Percentiles rank a stretch among this genome's conserved stretches.
Evolutionary conservation across 2,329 filamentous ascomycete species (phyloP).

Genomic region (Monosporascus sp.): DNA sequence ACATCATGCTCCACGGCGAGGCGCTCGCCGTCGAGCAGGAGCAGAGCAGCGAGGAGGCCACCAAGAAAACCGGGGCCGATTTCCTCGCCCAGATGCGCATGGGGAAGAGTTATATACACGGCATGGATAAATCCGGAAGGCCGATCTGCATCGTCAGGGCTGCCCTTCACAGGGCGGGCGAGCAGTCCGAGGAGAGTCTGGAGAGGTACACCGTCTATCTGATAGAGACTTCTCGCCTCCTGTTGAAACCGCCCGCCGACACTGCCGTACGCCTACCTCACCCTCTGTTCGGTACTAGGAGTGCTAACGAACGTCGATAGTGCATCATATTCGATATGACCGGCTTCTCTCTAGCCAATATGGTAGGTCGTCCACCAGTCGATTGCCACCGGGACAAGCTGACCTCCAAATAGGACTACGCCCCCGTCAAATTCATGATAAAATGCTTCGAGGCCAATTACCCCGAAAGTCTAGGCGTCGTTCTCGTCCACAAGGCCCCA

Average conservation of each 20-base stretch:
- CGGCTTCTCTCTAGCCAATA: conserved; percentile 87
- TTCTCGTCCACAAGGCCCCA: conserved; percentile 91
- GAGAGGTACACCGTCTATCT: conserved; percentile 90
- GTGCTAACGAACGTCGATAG: conserved; percentile 38
- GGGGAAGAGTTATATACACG: conserved; percentile 92
- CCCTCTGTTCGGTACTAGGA: no score
- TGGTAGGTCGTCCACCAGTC: conserved; percentile 49
- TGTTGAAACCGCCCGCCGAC: conserved; percentile 74
- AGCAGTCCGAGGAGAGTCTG: conserved; percentile 75
- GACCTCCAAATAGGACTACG: conserved; percentile 62
- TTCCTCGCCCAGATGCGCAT: conserved; percentile 80
- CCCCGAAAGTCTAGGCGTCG: conserved; percentile 82
- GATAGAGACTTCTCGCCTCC: conserved; percentile 88
- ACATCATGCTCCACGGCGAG: conserved; percentile 77
- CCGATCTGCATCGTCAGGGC: conserved; percentile 85
- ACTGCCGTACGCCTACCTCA: conserved; percentile 68
- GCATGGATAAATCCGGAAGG: conserved; percentile 74
- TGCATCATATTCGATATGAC: conserved; percentile 96
- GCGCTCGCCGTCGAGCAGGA: conserved; percentile 58
- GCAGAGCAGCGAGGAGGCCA: conserved; percentile 48
- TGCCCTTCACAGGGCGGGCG: conserved; percentile 72
- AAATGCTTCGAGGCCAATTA: conserved; percentile 99
- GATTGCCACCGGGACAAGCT: conserved; percentile 5
- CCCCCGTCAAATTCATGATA: conserved; percentile 98
- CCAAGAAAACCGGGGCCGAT: conserved; percentile 65